A percentile compares a stretch with the other conserved stretches of the same genome.
Conservation (phyloP, 2,329 filamentous ascomycete genomes). For the Trichoderma endophyticum region DNA sequence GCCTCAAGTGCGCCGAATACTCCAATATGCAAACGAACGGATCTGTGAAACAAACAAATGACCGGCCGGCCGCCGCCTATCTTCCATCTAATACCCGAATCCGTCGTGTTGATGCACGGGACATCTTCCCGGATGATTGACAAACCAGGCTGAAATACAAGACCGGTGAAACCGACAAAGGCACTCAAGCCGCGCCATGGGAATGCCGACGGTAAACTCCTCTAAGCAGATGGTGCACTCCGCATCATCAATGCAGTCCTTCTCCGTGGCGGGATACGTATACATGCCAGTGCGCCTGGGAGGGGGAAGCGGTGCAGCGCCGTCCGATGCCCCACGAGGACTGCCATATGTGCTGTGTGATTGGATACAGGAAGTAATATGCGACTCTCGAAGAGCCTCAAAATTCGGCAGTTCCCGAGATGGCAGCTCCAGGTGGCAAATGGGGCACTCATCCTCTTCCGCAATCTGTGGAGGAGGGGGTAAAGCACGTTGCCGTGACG, state of each 20-base stretch:
- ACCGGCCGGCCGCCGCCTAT: background rate
- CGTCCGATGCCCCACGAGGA: slow-evolving; percentile 28
- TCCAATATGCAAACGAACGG: slow-evolving; percentile 18
- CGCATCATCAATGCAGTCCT: slow-evolving; percentile 64
- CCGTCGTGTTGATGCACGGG: slow-evolving; percentile 65
- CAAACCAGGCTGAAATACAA: slow-evolving; percentile 63
- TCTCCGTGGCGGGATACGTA: slow-evolving; percentile 62
- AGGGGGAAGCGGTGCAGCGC: slow-evolving; percentile 28
- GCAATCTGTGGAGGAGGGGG: slow-evolving; percentile 50
- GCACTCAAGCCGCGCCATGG: slow-evolving; percentile 65
- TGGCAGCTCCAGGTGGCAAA: slow-evolving; percentile 71
- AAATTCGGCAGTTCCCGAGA: slow-evolving; percentile 51
- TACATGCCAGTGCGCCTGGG: slow-evolving; percentile 59
- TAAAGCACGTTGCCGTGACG: slow-evolving; percentile 38
- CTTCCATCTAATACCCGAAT: slow-evolving; percentile 41
- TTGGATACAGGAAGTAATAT: slow-evolving; percentile 57
- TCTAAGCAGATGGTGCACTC: slow-evolving; percentile 68
- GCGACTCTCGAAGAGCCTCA: slow-evolving; percentile 53
- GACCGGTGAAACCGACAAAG: slow-evolving; percentile 61
- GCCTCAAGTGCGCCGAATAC: background rate
- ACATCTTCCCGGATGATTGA: slow-evolving; percentile 59
- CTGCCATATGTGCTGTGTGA: slow-evolving; percentile 51
- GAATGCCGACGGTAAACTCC: slow-evolving; percentile 59
- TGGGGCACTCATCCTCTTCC: slow-evolving; percentile 77
- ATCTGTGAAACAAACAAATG: background rate